A percentile compares a stretch with the other conserved stretches of the same genome.
phyloP scores from a whole-genome alignment of 257 asterid species.

The Nyctanthes arbortristis region DNA sequence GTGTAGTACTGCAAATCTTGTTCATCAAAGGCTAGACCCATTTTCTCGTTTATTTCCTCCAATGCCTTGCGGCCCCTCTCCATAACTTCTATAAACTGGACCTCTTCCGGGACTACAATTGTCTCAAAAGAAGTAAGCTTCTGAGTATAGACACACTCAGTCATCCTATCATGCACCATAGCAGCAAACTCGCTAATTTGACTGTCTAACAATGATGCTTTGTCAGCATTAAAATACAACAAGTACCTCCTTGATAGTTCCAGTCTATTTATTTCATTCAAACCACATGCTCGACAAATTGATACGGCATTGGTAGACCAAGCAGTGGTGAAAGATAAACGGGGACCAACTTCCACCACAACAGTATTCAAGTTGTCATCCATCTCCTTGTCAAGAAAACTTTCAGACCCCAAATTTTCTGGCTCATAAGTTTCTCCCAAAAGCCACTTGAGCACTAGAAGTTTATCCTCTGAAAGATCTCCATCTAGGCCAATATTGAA shows the following conservation, averaged over 20 bases:
- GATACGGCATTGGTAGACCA: slow-evolving; percentile 98
- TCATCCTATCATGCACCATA: slow-evolving; percentile 91
- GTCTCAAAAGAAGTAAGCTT: slow-evolving; percentile 82
- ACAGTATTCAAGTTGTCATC: slow-evolving; percentile 30
- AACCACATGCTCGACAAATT: slow-evolving; percentile 77
- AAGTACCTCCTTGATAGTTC: slow-evolving; percentile 84
- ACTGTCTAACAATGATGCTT: slow-evolving; percentile 45
- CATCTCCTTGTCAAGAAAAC: slow-evolving; percentile 63
- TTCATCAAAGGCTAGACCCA: slow-evolving; percentile 97
- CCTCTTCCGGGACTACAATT: slow-evolving; percentile 66
- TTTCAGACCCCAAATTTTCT: slow-evolving; percentile 54
- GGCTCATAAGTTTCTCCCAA: slow-evolving; percentile 89
- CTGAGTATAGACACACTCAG: slow-evolving; percentile 69
- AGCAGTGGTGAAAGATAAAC: slow-evolving; percentile 89
- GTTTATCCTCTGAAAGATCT: slow-evolving; percentile 52
- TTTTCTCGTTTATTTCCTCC: slow-evolving; percentile 77
- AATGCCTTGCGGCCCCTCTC: slow-evolving; percentile 84
- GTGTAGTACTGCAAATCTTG: slow-evolving; percentile 89
- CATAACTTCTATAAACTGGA: slow-evolving; percentile 77
- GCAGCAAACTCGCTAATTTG: slow-evolving; percentile 75
- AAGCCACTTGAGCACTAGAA: slow-evolving; percentile 73
- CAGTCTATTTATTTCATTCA: slow-evolving; percentile 68
- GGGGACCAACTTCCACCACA: slow-evolving; percentile 82
- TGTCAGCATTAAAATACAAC: slow-evolving; percentile 50
- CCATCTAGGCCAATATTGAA: slow-evolving; percentile 71